These are phyloP conservation scores for Lentinula raphanica DNA, from an alignment of 768 basidiomycete species.

Conservation along the genomic window DNA sequence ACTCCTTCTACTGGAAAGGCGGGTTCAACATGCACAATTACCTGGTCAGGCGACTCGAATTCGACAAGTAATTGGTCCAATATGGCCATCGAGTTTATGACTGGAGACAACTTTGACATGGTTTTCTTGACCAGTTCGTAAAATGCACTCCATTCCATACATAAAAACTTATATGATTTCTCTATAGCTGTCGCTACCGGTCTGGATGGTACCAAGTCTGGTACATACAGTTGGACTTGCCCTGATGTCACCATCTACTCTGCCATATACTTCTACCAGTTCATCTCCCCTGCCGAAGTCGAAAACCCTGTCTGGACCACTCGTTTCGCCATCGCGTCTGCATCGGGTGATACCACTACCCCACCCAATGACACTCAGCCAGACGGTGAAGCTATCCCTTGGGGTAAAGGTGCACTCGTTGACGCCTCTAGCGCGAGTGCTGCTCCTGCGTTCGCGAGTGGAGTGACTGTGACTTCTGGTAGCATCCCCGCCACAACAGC, in stretches of 20 bases:
- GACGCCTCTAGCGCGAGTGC: conserved; percentile 35
- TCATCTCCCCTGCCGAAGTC: conserved; percentile 39
- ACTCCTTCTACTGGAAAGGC: conserved; percentile 57
- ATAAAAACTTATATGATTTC: not conserved
- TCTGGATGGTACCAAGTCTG: conserved; percentile 55
- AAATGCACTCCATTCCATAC: not conserved
- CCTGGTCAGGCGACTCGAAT: conserved; percentile 52
- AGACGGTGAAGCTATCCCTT: conserved; percentile 46
- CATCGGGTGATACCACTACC: conserved; percentile 37
- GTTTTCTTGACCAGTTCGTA: conserved; percentile 57
- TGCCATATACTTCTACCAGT: conserved; percentile 79
- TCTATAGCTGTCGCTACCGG: conserved; percentile 54
- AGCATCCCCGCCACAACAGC: conserved; percentile 6
- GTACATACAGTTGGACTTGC: conserved; percentile 55
- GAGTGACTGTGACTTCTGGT: not conserved
- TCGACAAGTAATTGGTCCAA: conserved; percentile 58
- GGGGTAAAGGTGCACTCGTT: conserved; percentile 60
- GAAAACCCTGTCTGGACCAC: conserved; percentile 57
- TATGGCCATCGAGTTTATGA: conserved; percentile 78
- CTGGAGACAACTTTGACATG: conserved; percentile 70
- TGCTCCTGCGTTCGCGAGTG: conserved; percentile 25
- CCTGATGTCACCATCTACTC: conserved; percentile 66
- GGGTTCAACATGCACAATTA: conserved; percentile 49
- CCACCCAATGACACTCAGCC: conserved; percentile 53
- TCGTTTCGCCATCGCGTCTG: conserved; percentile 67